Evolutionary conservation across 225 moss, liverwort and hornwort genomes (phyloP).

Genomic region (Straminergon stramineum): DNA sequence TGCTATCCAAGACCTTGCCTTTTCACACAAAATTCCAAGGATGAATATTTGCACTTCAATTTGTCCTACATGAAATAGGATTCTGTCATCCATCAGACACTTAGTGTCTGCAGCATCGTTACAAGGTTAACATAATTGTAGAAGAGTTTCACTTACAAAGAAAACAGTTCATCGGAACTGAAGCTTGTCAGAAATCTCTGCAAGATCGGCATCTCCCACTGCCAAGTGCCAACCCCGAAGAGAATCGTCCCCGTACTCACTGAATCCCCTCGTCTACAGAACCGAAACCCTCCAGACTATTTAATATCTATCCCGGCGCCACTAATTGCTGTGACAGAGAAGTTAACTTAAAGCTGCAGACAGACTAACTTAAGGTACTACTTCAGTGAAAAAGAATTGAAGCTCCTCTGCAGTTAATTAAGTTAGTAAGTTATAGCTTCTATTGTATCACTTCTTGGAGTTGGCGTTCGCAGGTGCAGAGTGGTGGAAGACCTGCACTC

Average conservation of each 20-base stretch:
- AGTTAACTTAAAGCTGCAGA: neutral
- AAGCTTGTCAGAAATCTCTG: neutral
- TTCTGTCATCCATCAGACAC: neutral
- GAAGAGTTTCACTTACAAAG: neutral
- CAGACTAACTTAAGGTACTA: neutral
- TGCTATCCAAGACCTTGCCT: neutral
- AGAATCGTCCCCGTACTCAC: neutral
- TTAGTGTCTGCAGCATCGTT: neutral
- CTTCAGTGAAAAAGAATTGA: neutral
- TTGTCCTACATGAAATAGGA: neutral
- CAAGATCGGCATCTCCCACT: neutral
- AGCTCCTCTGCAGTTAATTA: neutral
- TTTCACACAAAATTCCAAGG: neutral
- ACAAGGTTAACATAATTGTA: neutral
- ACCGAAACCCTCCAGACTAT: neutral
- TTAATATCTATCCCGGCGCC: neutral
- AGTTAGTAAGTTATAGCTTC: too few relatives aligned
- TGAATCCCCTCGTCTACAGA: neutral
- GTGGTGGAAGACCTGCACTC: constrained; percentile 32
- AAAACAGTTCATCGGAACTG: neutral
- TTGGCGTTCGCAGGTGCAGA: neutral
- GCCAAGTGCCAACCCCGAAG: neutral
- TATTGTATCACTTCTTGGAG: neutral
- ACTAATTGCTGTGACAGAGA: neutral
- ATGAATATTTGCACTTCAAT: neutral